Evolutionary conservation across 192 early-diverging fungal genomes (phyloP).

Genomic region (Thoreauomyces humboldtii): DNA sequence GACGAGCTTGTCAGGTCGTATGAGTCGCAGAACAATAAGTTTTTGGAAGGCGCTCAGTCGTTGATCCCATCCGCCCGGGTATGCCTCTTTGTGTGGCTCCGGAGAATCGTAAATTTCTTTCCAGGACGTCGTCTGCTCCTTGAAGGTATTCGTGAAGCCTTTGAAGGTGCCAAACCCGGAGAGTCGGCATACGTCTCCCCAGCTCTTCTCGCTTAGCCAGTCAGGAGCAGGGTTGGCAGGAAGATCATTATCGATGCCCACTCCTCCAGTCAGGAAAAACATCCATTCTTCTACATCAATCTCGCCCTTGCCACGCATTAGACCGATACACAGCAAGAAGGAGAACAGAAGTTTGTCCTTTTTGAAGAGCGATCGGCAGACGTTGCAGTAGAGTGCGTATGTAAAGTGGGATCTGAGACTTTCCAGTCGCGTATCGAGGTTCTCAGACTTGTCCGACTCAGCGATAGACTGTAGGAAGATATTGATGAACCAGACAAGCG

Average conservation of each 20-base stretch:
- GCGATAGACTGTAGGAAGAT: constrained; percentile 60
- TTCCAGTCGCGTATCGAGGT: constrained; percentile 47
- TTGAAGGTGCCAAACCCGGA: constrained; percentile 48
- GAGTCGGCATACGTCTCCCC: constrained; percentile 50
- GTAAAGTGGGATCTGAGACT: constrained; percentile 57
- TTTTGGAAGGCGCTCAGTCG: constrained; percentile 54
- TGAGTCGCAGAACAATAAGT: constrained; percentile 44
- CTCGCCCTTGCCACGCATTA: constrained; percentile 51
- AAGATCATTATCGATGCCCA: constrained; percentile 37
- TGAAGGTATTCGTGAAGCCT: constrained; percentile 39
- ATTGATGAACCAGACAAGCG: constrained; percentile 61
- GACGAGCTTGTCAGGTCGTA: constrained; percentile 57
- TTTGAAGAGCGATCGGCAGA: constrained; percentile 61
- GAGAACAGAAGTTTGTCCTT: constrained; percentile 65
- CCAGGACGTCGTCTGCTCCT: constrained; percentile 30
- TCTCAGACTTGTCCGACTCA: constrained; percentile 56
- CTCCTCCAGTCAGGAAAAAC: constrained; percentile 59
- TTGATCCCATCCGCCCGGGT: constrained; percentile 49
- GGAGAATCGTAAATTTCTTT: constrained; percentile 47
- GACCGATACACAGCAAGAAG: constrained; percentile 57
- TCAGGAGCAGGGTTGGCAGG: constrained; percentile 52
- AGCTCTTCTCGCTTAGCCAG: constrained; percentile 56
- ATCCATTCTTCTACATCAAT: constrained; percentile 60
- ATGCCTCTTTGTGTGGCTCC: constrained; percentile 47
- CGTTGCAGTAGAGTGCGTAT: constrained; percentile 62